Evolutionary conservation across 73 alveolate species (phyloP), one percentile per base, ranked within the genome.

Genomic region (Tetrahymena elliotti): DNA sequence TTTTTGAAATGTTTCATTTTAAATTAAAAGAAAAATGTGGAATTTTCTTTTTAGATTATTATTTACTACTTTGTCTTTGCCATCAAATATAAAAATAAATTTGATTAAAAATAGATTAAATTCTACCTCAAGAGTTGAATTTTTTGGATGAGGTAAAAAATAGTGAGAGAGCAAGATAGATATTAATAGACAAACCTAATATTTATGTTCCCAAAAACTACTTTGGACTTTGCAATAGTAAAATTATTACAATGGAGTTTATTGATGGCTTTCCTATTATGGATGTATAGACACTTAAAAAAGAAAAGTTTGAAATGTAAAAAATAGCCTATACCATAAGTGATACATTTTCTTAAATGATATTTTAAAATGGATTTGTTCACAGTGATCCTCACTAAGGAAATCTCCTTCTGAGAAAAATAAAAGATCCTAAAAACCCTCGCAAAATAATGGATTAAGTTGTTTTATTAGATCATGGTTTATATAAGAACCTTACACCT

Each of bases 301-400:
- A 94, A 94, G 41, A 96, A 52, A 94, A 94, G 36, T 83, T 84
- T 38, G 97, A 97, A 93, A 84, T 95, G 39, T 93, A 94, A 83
- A 94, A 92, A 88, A 93, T 96, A 8, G 97, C 99, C 10, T 93
- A 93, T 27, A 52, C 96, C 2, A 94, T 97, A 22, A 93, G 97
- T 10, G 95, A 52, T 35, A 95, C 99, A 18, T 97, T 97, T 93
- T 94, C 96, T 47, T 41, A 95, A 36, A 95, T 96, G 97, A 97
- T 97, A 40, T 97, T 47, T 93, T 95, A 95, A 35, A 93, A 94
- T 83, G 99, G 99, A 1, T 96, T 96, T 83, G 98, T 97, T 33
- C 99, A 97, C 84, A 92, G 97, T n/a, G 99, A 97, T 54, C 99
- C 99, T 18, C 99, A 97, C 52, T 96, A 97, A 53, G 99, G 99